These are phyloP conservation scores for Pseudomassariella vexata DNA, from an alignment of 2,329 filamentous ascomycete genomes.

Conservation along the genomic window DNA sequence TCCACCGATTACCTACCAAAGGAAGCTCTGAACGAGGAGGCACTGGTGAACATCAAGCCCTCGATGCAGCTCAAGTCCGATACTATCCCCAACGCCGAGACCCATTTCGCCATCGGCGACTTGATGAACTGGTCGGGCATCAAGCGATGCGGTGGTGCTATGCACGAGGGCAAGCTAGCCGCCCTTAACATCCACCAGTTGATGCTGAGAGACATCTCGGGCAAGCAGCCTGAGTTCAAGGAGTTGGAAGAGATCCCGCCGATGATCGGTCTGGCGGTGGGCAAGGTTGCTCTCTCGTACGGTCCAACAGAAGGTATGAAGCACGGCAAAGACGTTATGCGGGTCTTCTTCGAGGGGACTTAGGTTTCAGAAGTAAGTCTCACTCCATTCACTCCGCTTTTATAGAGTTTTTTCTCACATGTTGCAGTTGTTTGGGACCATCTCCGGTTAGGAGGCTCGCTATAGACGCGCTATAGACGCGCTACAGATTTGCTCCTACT, in stretches of 20 bases:
- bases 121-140: slow-evolving; percentile 68
- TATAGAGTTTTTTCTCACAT: slow-evolving; percentile 6
- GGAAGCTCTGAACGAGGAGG: slow-evolving; percentile 54
- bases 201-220: slow-evolving; percentile 40
- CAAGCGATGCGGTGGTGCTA: slow-evolving; percentile 71
- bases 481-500: too few species aligned
- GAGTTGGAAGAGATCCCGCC: slow-evolving; percentile 50
- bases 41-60: slow-evolving; percentile 58
- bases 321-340: slow-evolving; percentile 56
- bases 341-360: slow-evolving; percentile 60
- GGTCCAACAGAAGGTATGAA: slow-evolving; percentile 52
- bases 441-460: slow-evolving; percentile 21
- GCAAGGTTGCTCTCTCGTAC: slow-evolving; percentile 62
- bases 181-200: slow-evolving; percentile 63
- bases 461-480: too few species aligned
- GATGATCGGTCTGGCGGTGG: slow-evolving; percentile 67
- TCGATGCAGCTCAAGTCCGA: slow-evolving; percentile 39
- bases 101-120: slow-evolving; percentile 68
- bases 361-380: slow-evolving; percentile 57
- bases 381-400: background rate
- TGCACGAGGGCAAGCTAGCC: slow-evolving; percentile 64
- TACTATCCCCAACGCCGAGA: slow-evolving; percentile 47
- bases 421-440: slow-evolving; percentile 23
- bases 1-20: slow-evolving; percentile 58
- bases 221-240: slow-evolving; percentile 36